Conservation (phyloP, 73 alveolate genomes). For the Paramecium pentaurelia region DNA sequence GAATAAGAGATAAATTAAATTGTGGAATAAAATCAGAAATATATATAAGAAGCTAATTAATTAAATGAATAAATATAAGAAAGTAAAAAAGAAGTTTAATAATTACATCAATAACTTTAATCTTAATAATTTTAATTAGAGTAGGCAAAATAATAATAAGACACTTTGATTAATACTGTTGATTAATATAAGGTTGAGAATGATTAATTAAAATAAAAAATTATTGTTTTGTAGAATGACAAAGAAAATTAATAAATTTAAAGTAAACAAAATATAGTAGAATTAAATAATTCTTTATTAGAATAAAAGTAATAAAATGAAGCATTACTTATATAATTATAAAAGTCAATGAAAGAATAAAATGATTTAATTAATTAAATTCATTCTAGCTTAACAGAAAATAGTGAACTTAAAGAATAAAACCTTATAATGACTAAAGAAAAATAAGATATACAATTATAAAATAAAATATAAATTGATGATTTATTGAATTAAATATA, state of each 20-base stretch:
- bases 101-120: neutral
- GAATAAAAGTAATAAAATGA: neutral
- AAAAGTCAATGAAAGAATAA: neutral
- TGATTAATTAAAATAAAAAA: neutral
- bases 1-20: neutral
- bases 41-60: neutral
- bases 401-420: neutral
- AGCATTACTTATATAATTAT: neutral
- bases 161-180: neutral
- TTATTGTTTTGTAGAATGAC: neutral
- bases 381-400: neutral
- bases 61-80: neutral
- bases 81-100: neutral
- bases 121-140: neutral
- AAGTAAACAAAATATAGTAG: neutral
- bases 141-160: neutral
- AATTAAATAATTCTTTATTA: neutral
- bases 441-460: neutral
- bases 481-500: neutral
- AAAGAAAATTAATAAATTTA: neutral
- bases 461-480: neutral
- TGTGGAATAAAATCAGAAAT: neutral
- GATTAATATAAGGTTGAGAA: neutral
- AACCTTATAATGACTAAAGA: neutral
- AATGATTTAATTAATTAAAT: neutral